These are phyloP conservation scores for Effrenium voratum DNA, from an alignment of 73 alveolate species.

Conservation along the genomic window DNA sequence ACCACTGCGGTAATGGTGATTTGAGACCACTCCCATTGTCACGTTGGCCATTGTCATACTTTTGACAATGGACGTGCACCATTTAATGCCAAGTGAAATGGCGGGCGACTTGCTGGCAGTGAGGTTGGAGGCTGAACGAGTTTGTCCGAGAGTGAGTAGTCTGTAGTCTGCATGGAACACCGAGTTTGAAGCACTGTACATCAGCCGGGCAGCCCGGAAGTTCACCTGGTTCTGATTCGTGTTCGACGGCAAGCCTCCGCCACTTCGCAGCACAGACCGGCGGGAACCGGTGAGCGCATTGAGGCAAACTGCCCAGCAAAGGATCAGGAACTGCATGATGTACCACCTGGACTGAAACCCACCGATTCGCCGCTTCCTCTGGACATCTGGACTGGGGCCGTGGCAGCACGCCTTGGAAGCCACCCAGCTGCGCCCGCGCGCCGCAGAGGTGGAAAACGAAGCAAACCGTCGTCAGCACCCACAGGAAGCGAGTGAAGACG, in stretches of 20 bases:
- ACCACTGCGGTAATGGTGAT: too few species aligned
- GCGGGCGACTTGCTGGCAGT: too few species aligned
- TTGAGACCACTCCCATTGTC: too few species aligned
- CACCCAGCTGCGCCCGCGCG: slow-evolving; percentile 86
- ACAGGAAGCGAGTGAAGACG: slow-evolving; percentile 42
- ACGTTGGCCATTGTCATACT: too few species aligned
- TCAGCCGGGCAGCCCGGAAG: slow-evolving; percentile 54
- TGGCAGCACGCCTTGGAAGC: slow-evolving; percentile 52
- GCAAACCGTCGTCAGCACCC: slow-evolving; percentile 63
- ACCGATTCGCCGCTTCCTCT: neutral
- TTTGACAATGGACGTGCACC: too few species aligned
- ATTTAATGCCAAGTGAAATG: too few species aligned
- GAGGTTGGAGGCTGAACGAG: too few species aligned
- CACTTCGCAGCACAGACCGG: slow-evolving; percentile 69
- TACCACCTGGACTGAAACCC: slow-evolving; percentile 43
- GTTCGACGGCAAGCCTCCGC: slow-evolving; percentile 49
- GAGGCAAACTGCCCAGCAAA: slow-evolving; percentile 72
- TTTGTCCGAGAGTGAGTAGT: too few species aligned
- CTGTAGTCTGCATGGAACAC: too few species aligned
- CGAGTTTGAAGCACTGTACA: too few species aligned
- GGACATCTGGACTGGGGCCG: too few species aligned
- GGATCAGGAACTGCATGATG: slow-evolving; percentile 67
- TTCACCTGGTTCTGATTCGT: too few species aligned
- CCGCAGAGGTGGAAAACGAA: slow-evolving; percentile 47
- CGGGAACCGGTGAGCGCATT: slow-evolving; percentile 58